phyloP scores from a whole-genome alignment of 768 basidiomycete genomes.

The Mycena crocata region DNA sequence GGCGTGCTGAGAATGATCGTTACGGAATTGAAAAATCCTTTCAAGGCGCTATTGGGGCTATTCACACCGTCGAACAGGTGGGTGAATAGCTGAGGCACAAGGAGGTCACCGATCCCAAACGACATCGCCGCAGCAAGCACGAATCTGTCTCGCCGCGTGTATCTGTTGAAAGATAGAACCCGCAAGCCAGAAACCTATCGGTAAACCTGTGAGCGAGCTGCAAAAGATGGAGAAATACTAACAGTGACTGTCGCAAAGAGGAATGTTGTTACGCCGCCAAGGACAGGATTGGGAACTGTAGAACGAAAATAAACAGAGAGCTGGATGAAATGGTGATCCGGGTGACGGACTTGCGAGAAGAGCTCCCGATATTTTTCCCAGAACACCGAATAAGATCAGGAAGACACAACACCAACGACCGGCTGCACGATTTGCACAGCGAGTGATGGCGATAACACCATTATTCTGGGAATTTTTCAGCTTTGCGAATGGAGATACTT shows the following conservation, averaged over 20 bases:
- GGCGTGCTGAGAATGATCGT: constrained; percentile 85
- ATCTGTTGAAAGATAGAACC: constrained; percentile 37
- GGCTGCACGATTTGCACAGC: constrained; percentile 83
- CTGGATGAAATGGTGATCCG: background rate
- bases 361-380: constrained; percentile 82
- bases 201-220: background rate
- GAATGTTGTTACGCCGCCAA: constrained; percentile 90
- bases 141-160: constrained; percentile 75
- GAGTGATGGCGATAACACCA: constrained; percentile 87
- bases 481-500: no score
- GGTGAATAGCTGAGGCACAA: constrained; percentile 69
- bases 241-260: constrained; percentile 78
- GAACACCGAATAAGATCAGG: constrained; percentile 82
- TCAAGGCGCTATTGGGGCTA: constrained; percentile 63
- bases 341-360: constrained; percentile 70
- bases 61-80: constrained; percentile 77
- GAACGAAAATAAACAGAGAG: background rate
- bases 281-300: constrained; percentile 77
- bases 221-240: background rate
- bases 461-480: constrained; percentile 67
- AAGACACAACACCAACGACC: constrained; percentile 86
- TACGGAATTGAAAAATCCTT: constrained; percentile 80
- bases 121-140: constrained; percentile 76
- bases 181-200: constrained; percentile 38
- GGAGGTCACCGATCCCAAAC: constrained; percentile 78